A percentile compares a stretch with the other conserved stretches of the same genome.
Evolutionary conservation across 2,329 filamentous ascomycete genomes (phyloP).

Genomic region (Colletotrichum horii): DNA sequence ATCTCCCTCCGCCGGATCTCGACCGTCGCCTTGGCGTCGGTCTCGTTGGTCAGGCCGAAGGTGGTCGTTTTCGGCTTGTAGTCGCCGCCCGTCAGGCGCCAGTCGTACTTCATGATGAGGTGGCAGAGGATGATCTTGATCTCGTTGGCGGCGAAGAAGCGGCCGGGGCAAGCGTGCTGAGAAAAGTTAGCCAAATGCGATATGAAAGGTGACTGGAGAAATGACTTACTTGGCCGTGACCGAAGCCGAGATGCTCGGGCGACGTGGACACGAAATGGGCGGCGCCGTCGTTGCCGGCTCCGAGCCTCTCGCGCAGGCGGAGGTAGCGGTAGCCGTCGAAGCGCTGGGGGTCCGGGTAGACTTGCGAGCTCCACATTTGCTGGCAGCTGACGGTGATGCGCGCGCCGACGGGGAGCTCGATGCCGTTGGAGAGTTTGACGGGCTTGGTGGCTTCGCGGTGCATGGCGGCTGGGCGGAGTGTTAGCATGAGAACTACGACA

Average conservation of each 20-base stretch:
- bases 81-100: conserved; percentile 1
- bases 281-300: conserved; percentile 18
- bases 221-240: conserved; percentile 31
- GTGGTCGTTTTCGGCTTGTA: not conserved
- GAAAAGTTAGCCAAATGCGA: not conserved
- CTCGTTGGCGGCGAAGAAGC: conserved; percentile 42
- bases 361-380: not conserved
- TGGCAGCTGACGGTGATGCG: conserved; percentile 13
- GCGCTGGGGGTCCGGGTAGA: conserved; percentile 4
- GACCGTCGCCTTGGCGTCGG: conserved; percentile 12
- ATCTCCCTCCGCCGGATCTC: conserved; percentile 15
- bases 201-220: not conserved
- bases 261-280: conserved; percentile 35
- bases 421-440: conserved; percentile 14
- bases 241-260: conserved; percentile 34
- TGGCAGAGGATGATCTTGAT: conserved; percentile 39
- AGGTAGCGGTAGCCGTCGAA: conserved; percentile 17
- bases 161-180: conserved; percentile 40
- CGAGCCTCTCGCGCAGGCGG: conserved; percentile 13
- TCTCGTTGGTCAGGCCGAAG: conserved; percentile 13
- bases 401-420: conserved; percentile 10
- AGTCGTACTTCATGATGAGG: conserved; percentile 36
- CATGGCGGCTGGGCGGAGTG: conserved; percentile 5
- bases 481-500: not conserved
- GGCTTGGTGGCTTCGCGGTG: conserved; percentile 10